phyloP scores from a whole-genome alignment of 345 rosid genomes.

The Syzygium grande region DNA sequence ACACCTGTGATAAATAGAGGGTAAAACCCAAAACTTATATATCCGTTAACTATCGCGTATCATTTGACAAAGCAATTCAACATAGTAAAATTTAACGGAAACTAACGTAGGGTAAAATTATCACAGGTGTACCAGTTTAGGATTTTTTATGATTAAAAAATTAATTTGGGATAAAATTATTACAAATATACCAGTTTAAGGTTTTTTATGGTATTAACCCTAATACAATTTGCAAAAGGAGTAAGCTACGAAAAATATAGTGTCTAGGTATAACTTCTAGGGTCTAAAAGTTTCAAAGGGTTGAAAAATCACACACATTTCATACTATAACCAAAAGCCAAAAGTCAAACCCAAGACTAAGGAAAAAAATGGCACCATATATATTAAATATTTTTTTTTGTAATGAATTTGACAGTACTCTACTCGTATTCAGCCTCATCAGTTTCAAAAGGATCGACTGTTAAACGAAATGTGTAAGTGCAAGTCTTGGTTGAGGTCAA shows the following conservation, averaged over 20 bases:
- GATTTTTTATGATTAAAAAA: too few species aligned
- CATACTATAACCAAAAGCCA: background rate
- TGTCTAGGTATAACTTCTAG: background rate
- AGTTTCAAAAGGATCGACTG: background rate
- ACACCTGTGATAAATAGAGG: too few species aligned
- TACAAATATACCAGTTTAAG: too few species aligned
- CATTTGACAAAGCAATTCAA: too few species aligned
- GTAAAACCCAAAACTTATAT: too few species aligned
- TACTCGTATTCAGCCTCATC: background rate
- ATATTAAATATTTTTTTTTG: background rate
- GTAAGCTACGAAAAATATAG: background rate
- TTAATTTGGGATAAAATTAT: too few species aligned
- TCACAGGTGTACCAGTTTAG: too few species aligned
- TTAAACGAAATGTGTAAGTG: background rate
- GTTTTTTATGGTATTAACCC: too few species aligned
- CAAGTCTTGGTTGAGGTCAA: background rate
- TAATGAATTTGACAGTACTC: background rate
- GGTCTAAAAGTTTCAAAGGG: background rate
- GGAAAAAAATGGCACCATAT: background rate
- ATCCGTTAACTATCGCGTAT: too few species aligned
- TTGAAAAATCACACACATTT: background rate
- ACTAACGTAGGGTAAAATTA: too few species aligned
- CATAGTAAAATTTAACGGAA: too few species aligned
- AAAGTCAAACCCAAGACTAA: background rate
- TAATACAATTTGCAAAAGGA: background rate